Base-by-base conservation (phyloP, 192 early-diverging fungal genomes). In the Chytriomyces confervae region DNA sequence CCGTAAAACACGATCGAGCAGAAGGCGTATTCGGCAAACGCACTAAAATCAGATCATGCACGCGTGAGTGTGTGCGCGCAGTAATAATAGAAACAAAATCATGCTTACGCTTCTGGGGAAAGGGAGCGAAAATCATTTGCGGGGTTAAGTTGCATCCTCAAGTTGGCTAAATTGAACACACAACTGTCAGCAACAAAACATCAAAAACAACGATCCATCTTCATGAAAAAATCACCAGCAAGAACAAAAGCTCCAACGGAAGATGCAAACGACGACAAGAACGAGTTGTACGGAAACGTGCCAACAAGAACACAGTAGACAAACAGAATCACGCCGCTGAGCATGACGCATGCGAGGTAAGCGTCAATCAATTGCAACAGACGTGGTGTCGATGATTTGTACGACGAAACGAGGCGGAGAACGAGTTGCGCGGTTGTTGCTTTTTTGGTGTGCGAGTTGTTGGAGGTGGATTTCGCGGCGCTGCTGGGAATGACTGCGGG, bases 281-380 rank as follows among this genome's bases (percentile, higher is more conserved):
- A 98, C 44, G 96, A 93, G 85, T 98, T 98, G 88, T 97, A 98
- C 23, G 98, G 98, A 81, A 91, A 98, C 20, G 92, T 95, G 62
- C 97, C 96, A 13, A 88, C 95, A 24, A 96, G 69, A 0, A 91
- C 66, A 69, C 94, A 91, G 78, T 99, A 98, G 13, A 91, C 78
- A 76, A 99, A 96, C 85, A 98, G 98, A 36, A 93, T 79, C 61
- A 96, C 82, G 45, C 97, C 98, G n/a, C 93, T 92, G n/a, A 90
- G 69, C 75, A 98, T 89, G 75, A 95, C 91, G 85, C 92, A 96
- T 9, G 90, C 92, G 82, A 99, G 90, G 88, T 97, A 99, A 18
- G 90, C 82, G 84, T 99, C 98, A 70, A 99, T 93, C 64, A 97
- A 81, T 85, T 97, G 95, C 48, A 97, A 87, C 67, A 87, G 87